Evolutionary conservation across 768 basidiomycete genomes (phyloP).

Genomic region (Rhodocollybia butyracea): DNA sequence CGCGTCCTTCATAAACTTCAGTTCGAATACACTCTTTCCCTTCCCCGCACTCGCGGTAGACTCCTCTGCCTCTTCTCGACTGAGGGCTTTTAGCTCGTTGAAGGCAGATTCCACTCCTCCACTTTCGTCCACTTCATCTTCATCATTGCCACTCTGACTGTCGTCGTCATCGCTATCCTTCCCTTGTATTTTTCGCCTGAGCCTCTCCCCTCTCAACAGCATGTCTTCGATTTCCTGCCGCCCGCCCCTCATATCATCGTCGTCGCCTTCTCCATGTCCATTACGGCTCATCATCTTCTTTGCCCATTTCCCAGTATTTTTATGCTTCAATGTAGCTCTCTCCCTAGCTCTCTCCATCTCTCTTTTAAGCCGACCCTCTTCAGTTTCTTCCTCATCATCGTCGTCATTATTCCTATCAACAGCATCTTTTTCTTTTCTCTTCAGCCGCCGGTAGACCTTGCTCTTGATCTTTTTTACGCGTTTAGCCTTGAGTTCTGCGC

Average conservation of each 20-base stretch:
- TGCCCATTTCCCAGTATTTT: slow-evolving; percentile 87
- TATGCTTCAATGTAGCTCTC: slow-evolving; percentile 86
- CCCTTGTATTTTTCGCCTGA: slow-evolving; percentile 75
- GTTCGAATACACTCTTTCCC: slow-evolving; percentile 76
- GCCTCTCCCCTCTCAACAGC: slow-evolving; percentile 76
- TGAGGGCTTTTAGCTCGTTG: slow-evolving; percentile 64
- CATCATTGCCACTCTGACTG: slow-evolving; percentile 38
- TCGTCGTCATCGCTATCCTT: slow-evolving; percentile 54
- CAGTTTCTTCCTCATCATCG: slow-evolving; percentile 41
- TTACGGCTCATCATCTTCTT: slow-evolving; percentile 62
- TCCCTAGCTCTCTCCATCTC: slow-evolving; percentile 84
- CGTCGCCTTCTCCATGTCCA: slow-evolving; percentile 57
- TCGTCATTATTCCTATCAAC: slow-evolving; percentile 45
- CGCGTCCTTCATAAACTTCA: slow-evolving; percentile 99
- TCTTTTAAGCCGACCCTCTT: slow-evolving; percentile 56
- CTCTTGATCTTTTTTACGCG: slow-evolving; percentile 94
- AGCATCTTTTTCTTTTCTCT: slow-evolving; percentile 73
- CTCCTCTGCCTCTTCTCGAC: slow-evolving; percentile 33
- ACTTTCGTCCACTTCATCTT: slow-evolving; percentile 45
- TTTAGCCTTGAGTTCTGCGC: slow-evolving; percentile 87
- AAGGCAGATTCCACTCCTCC: slow-evolving; percentile 61
- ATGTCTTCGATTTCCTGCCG: slow-evolving; percentile 78
- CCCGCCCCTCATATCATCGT: slow-evolving; percentile 30
- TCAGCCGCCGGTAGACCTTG: slow-evolving; percentile 85
- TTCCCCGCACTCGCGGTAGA: slow-evolving; percentile 24